These are phyloP conservation scores for Diplogelasinospora grovesii DNA, from an alignment of 495 filamentous ascomycete species.

Conservation along the genomic window DNA sequence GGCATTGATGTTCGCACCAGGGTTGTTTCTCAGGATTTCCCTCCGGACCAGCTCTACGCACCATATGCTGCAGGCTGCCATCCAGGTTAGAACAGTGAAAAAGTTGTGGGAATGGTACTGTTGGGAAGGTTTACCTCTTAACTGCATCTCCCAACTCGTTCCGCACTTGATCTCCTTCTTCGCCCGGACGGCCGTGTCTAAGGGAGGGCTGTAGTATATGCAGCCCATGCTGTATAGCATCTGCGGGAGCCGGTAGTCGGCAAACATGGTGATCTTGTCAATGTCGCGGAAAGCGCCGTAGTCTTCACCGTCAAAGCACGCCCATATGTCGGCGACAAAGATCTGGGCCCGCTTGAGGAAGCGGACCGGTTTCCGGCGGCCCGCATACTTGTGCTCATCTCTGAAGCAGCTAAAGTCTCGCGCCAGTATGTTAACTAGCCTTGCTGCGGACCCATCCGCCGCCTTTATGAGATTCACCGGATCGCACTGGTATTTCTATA, in stretches of 20 bases:
- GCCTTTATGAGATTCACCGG: slow-evolving; percentile 67
- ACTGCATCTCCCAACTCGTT: slow-evolving; percentile 75
- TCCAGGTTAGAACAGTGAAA: neutral
- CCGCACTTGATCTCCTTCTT: slow-evolving; percentile 61
- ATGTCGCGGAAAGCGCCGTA: slow-evolving; percentile 89
- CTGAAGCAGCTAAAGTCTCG: slow-evolving; percentile 79
- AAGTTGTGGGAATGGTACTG: too few species aligned
- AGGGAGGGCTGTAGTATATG: slow-evolving; percentile 70
- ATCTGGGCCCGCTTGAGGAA: slow-evolving; percentile 94
- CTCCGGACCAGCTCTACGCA: slow-evolving; percentile 80
- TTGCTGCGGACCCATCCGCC: slow-evolving; percentile 72
- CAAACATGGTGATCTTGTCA: slow-evolving; percentile 95
- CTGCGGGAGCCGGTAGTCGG: slow-evolving; percentile 95
- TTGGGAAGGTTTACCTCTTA: slow-evolving; percentile 55
- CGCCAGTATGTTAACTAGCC: slow-evolving; percentile 74
- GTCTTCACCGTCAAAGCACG: slow-evolving; percentile 74
- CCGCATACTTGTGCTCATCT: slow-evolving; percentile 69
- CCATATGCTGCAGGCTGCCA: slow-evolving; percentile 74
- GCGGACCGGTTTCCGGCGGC: slow-evolving; percentile 58
- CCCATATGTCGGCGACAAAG: slow-evolving; percentile 91
- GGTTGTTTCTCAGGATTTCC: slow-evolving; percentile 70
- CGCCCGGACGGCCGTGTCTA: slow-evolving; percentile 61
- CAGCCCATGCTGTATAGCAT: slow-evolving; percentile 82
- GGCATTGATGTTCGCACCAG: slow-evolving; percentile 70
- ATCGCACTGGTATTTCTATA: slow-evolving; percentile 69